Percentiles rank a stretch among this genome's conserved stretches.
phyloP scores from a whole-genome alignment of 2,329 filamentous ascomycete genomes.

The Diaporthe amygdali region DNA sequence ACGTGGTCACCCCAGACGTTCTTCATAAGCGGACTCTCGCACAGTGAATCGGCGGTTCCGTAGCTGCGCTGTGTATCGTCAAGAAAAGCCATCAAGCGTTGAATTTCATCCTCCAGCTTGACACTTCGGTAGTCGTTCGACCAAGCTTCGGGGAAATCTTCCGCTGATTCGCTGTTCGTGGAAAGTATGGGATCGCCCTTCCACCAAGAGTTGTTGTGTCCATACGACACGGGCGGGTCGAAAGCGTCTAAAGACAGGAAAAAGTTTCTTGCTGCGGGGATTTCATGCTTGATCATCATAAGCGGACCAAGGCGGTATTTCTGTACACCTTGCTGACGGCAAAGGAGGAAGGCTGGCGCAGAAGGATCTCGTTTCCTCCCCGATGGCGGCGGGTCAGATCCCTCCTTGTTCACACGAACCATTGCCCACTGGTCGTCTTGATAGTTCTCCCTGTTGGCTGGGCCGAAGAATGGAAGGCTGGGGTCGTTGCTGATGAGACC shows the following conservation, averaged over 20 bases:
- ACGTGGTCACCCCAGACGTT: constrained; percentile 41
- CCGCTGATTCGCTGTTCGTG: constrained; percentile 39
- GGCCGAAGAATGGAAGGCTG: constrained; percentile 59
- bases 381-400: constrained; percentile 47
- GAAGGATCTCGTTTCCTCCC: constrained; percentile 47
- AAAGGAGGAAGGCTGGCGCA: constrained; percentile 59
- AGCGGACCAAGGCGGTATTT: constrained; percentile 56
- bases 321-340: constrained; percentile 33
- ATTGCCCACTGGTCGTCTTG: constrained; percentile 64
- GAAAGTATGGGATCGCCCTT: constrained; percentile 57
- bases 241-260: constrained; percentile 51
- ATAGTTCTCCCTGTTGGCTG: constrained; percentile 61
- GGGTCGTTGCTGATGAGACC: constrained; percentile 49
- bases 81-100: constrained; percentile 68
- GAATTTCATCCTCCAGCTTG: constrained; percentile 53
- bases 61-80: constrained; percentile 65
- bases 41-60: constrained; percentile 57
- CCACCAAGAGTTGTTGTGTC: constrained; percentile 66
- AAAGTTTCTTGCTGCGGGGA: constrained; percentile 62
- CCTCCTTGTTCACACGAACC: constrained; percentile 47
- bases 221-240: constrained; percentile 49
- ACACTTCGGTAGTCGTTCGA: constrained; percentile 37
- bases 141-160: constrained; percentile 30
- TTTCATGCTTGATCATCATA: constrained; percentile 64
- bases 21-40: constrained; percentile 39